Evolutionary conservation across 176 grass and related monocot species (phyloP), one percentile per base, ranked within the genome.

Genomic region (Puccinellia tenuiflora): DNA sequence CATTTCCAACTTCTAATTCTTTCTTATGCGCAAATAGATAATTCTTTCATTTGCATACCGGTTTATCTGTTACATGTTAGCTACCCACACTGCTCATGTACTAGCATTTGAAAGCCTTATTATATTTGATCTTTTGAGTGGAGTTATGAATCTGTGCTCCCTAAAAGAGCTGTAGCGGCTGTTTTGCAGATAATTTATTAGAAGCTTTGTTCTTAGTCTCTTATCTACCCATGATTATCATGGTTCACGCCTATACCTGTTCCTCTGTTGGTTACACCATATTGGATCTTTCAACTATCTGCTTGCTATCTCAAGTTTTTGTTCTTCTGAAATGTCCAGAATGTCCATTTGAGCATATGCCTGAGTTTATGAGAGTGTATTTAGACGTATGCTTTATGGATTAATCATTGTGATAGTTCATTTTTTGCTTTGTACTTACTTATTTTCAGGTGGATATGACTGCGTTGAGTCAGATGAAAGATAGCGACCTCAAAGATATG

Each of bases 401-500:
- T 47, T 33, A 54, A 45, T 43, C 40, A 35, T 48, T 85, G 14
- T 60, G 40, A 45, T 42, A 20, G 28, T 90, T 34, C 14, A 54
- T 86, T 5, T n/a, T n/a, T 54, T 29, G 6, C 7, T 34, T 24
- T 11, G 76, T 17, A 20, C 86, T 87, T 78, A 67, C 42, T 82
- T 84, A 24, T 72, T 78, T 84, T 39, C 84, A 98, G 95, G 92
- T 98, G 63, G 95, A 98, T 83, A 98, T 94, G 86, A 64, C 84
- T 77, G 90, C 92, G 68, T 81, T 98, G 86, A 90, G 67, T 83
- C 92, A 98, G 86, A 98, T 98, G 95, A 87, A 87, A 84, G 95
- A 98, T 33, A 79, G 64, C 1, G 95, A 98, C 66, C 95, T 98
- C 28, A 98, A 98, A 83, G 95, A 98, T 72, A 84, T 98, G 85